phyloP scores from a whole-genome alignment of 192 early-diverging fungal genomes.

The Umbelopsis isabellina region DNA sequence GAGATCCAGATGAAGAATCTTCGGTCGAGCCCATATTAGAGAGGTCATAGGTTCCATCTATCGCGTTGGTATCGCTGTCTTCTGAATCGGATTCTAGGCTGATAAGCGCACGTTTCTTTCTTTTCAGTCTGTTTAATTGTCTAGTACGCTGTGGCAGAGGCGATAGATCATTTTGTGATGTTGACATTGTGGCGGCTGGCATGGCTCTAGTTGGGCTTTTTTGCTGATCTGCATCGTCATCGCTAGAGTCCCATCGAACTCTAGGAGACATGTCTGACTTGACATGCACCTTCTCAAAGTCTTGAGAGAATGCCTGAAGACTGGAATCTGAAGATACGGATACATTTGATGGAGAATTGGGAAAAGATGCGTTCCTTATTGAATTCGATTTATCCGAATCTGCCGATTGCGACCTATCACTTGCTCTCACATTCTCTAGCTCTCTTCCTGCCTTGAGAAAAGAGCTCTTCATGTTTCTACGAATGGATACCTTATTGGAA shows the following conservation, averaged over 20 bases:
- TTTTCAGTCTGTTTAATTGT: background rate
- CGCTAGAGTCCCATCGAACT: background rate
- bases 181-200: background rate
- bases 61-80: background rate
- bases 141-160: conserved; percentile 10
- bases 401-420: too few relatives aligned
- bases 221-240: background rate
- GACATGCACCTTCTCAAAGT: background rate
- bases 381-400: background rate
- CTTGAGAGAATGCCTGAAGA: background rate
- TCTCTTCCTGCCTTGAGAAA: conserved; percentile 7
- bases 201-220: background rate
- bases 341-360: background rate
- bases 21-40: background rate
- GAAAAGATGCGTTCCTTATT: background rate
- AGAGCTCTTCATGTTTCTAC: conserved; percentile 9
- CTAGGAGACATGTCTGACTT: background rate
- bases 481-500: background rate
- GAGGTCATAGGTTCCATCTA: background rate
- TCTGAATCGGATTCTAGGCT: conserved; percentile 9
- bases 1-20: background rate
- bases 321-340: conserved; percentile 2
- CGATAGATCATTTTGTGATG: background rate
- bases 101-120: conserved; percentile 1
- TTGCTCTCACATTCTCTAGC: background rate